A percentile compares a stretch with the other conserved stretches of the same genome.
These are phyloP conservation scores for Aspergillus neotritici DNA, from an alignment of 2,329 filamentous ascomycete genomes.

Conservation along the genomic window DNA sequence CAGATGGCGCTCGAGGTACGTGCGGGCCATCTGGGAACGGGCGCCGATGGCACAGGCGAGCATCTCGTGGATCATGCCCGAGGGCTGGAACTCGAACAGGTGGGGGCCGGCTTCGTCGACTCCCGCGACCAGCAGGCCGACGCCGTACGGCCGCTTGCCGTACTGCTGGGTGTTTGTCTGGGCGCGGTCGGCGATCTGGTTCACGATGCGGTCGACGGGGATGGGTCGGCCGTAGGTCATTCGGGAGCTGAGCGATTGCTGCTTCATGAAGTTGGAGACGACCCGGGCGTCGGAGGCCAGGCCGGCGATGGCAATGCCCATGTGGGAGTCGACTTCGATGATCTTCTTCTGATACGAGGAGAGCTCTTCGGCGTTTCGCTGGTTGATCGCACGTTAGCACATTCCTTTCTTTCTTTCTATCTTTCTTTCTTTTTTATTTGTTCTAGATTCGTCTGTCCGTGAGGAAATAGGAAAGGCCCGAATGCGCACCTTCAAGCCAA, in stretches of 20 bases:
- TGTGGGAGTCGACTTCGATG: conserved; percentile 91
- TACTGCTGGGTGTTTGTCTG: conserved; percentile 98
- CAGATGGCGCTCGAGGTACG: conserved; percentile 89
- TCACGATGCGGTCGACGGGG: conserved; percentile 80
- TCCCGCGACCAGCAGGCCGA: conserved; percentile 85
- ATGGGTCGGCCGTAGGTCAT: conserved; percentile 94
- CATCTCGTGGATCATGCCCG: conserved; percentile 96
- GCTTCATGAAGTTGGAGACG: conserved; percentile 99
- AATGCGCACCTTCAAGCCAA: conserved; percentile 78
- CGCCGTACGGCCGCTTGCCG: conserved; percentile 92
- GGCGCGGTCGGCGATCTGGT: conserved; percentile 90
- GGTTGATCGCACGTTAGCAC: conserved; percentile 10
- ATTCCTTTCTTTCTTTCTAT: background rate
- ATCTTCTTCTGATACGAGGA: conserved; percentile 99
- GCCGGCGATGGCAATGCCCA: conserved; percentile 90
- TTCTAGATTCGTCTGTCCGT: background rate
- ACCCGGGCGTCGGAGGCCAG: conserved; percentile 97
- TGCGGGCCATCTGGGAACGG: conserved; percentile 93
- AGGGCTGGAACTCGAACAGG: conserved; percentile 97
- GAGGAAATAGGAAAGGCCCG: background rate
- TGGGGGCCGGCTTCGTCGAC: conserved; percentile 92
- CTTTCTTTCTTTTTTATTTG: background rate
- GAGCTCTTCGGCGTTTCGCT: conserved; percentile 98
- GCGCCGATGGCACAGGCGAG: conserved; percentile 92
- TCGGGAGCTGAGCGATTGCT: conserved; percentile 91